Evolutionary conservation across 2,329 filamentous ascomycete genomes (phyloP), one percentile per base, ranked within the genome.

Genomic region (Taxawa tesnikishii): DNA sequence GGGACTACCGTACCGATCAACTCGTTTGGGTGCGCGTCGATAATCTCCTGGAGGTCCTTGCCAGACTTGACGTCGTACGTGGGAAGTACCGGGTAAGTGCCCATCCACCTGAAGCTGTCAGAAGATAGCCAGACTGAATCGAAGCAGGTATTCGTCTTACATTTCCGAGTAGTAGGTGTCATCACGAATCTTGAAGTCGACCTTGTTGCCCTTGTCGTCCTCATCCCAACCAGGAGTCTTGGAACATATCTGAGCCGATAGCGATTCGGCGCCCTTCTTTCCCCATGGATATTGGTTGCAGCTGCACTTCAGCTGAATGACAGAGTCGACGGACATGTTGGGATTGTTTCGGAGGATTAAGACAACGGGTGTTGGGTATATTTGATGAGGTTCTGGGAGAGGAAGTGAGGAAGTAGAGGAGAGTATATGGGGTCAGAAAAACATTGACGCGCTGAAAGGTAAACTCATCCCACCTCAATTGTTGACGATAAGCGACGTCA

Each of bases 251-350:
- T 63, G 65, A 1, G 76, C 80, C 9, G 76, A 74, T 9, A 83
- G 53, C 0, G 79, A 83, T 3, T 76, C 52, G 10, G 62, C 65
- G 16, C 79, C 79, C 43, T 69, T 65, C 49, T 75, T 80, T 3
- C 80, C 81, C 79, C 79, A 85, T 8, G 69, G 65, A 42, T 83
- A 83, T 43, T 75, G 58, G 49, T 73, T 73, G 49, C 67, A 68
- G 26, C 58, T 54, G 44, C 67, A 73, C 43, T 63, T 63, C 15
- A 74, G 47, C 43, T 70, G 67, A 36, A 73, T 58, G 8, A 72
- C 59, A 34, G 63, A 60, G 25, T 66, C 56, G 21, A 47, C 41
- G 21, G 60, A 53, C 65, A 70, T 70, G 21, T 26, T 43, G 32
- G 13, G 16, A 13, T 16, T 21, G 14, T 32, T 5, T 23, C 19